A percentile compares a stretch with the other conserved stretches of the same genome.
These are phyloP conservation scores for Trichoderma guizhouense DNA, from an alignment of 2,329 filamentous ascomycete genomes.

Conservation along the genomic window DNA sequence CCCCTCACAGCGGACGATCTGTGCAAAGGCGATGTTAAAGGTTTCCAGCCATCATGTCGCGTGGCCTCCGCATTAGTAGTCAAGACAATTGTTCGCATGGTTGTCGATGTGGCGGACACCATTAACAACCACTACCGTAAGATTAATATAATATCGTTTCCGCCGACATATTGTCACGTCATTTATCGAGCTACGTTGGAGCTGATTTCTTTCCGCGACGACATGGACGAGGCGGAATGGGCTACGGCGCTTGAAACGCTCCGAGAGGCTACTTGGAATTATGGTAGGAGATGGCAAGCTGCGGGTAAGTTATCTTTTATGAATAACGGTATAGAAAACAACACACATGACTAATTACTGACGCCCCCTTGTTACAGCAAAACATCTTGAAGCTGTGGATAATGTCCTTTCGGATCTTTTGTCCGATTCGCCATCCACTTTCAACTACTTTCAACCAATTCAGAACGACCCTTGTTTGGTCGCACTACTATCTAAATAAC, in stretches of 20 bases:
- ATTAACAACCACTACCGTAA: background rate
- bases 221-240: conserved; percentile 10
- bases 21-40: background rate
- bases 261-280: conserved; percentile 8
- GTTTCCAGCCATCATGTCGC: background rate
- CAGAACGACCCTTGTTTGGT: conserved; percentile 12
- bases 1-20: background rate
- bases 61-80: background rate
- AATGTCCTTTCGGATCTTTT: background rate
- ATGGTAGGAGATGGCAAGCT: conserved; percentile 12
- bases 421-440: background rate
- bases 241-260: background rate
- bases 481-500: background rate
- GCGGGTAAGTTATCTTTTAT: background rate
- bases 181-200: conserved; percentile 4
- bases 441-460: background rate
- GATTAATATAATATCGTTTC: background rate
- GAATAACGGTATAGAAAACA: background rate
- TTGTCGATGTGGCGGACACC: conserved; percentile 4
- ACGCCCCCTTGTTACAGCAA: background rate
- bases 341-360: background rate
- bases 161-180: conserved; percentile 10
- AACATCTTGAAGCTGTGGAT: background rate
- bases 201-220: conserved; percentile 7
- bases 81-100: conserved; percentile 8